Base-by-base conservation (phyloP, 768 basidiomycete species). In the Lactarius akahatsu region DNA sequence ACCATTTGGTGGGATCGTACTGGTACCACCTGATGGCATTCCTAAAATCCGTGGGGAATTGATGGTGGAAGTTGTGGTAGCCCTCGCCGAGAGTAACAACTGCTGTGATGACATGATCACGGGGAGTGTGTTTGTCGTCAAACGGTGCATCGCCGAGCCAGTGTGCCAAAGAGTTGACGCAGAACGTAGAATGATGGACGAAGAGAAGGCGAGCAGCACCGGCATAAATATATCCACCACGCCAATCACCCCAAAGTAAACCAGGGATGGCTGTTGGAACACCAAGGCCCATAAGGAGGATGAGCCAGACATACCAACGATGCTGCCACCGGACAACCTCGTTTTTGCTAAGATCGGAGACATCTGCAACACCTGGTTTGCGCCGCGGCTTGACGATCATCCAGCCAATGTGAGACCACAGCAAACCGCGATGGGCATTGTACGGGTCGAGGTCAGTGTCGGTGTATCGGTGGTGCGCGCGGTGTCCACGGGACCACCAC, bases 401-500 rank as follows among this genome's bases (percentile, higher is more conserved):
- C 95, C 93, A 94, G 45, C 91, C 91, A 65, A 96, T 81, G 73
- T 96, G 94, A 0, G 92, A 89, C 82, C 85, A 93, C 73, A 86
- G 82, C 73, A 96, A 85, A 62, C 95, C 95, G 72, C 90, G 87
- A 77, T 94, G 90, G 8, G 94, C 94, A 69, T 92, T 91, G 80
- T 98, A 97, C 0, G 96, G 95, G 78, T 97, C 95, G 69, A 98
- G 89, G 63, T 94, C 92, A 73, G 95, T 98, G 78, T 96, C 95
- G 71, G 95, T 98, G 80, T 97, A 96, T 52, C 95, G 86, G 75
- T 97, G 96, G 77, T 97, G 96, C 3, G 96, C 96, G 67, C 96
- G 92, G 81, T 99, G 97, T 57, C 96, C 96, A 61, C 97, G 86
- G 26, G 90, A 90, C 97, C 97, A 98, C 97, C 97, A 98, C 77